Conservation (phyloP, 2,329 filamentous ascomycete species). For the Periconia macrospinosa region DNA sequence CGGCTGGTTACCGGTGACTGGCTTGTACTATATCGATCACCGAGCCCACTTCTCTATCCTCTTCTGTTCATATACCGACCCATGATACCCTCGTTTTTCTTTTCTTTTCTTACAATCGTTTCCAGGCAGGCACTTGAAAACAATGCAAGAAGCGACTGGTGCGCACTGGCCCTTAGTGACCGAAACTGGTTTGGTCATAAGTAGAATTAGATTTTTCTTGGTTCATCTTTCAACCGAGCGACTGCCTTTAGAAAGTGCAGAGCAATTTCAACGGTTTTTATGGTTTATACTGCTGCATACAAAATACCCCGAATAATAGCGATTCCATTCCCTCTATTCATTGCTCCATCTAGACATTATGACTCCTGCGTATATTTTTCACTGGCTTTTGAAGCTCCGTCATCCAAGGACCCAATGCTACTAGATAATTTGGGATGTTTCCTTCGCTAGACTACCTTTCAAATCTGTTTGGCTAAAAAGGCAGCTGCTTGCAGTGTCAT, state of each 20-base stretch:
- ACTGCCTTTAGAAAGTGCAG: too few relatives aligned
- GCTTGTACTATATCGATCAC: constrained; percentile 11
- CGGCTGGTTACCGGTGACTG: constrained; percentile 10
- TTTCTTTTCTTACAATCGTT: constrained; percentile 9
- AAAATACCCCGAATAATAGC: not conserved
- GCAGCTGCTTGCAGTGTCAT: not conserved
- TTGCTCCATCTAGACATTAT: too few relatives aligned
- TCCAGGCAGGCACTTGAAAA: constrained; percentile 7
- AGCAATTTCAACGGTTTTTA: not conserved
- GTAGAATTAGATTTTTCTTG: too few relatives aligned
- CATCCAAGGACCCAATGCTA: too few relatives aligned
- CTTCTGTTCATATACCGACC: constrained; percentile 8
- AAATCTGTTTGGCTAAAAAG: too few relatives aligned
- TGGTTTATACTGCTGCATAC: not conserved
- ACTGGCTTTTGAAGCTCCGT: too few relatives aligned
- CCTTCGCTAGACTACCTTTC: too few relatives aligned
- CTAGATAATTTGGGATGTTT: too few relatives aligned
- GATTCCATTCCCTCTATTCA: not conserved
- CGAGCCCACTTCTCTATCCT: not conserved
- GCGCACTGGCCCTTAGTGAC: not conserved
- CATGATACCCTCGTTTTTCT: constrained; percentile 2
- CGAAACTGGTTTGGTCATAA: not conserved
- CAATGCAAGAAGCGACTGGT: not conserved
- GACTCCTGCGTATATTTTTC: too few relatives aligned
- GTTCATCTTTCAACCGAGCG: too few relatives aligned